Base-by-base conservation (phyloP, 2,329 filamentous ascomycete species). In the Myriosclerotinia duriaeana region DNA sequence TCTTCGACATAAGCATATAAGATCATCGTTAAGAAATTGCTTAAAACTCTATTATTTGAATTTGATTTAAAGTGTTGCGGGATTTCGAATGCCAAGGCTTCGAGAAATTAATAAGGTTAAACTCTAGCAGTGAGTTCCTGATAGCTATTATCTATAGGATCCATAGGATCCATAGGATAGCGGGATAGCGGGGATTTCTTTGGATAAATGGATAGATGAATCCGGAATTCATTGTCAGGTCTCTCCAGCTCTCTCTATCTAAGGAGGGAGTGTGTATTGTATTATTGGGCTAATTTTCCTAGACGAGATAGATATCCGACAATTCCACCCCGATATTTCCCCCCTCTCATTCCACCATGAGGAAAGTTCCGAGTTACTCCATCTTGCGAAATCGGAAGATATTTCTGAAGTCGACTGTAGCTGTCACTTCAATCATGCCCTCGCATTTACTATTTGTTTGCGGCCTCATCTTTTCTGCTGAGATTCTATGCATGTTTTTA, bases 61-160 rank as follows among this genome's bases (percentile, higher is more conserved):
- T 60, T 26, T 26, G 2, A 26, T 26, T 26, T n/a, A n/a, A 3
- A 26, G 26, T 2, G 26, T 26, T 26, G 26, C 26, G 26, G 26
- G 26, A 60, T 50, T 22, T 22, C 12, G 8, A 60, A 50, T 38
- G 42, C 44, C 44, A 48, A 60, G 56, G 56, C 42, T 60, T 60
- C 12, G 20, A 60, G 20, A 50, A 12, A 60, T 48, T 12, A 38
- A 48, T 12, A 38, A 48, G 15, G 50, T 38, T 36, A 36, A 4
- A 42, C 40, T 14, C 9, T 14, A 42, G 36, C 36, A 56, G 3
- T 56, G 36, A 38, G 20, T 56, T 30, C 20, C 22, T 44, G n/a
- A 58, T 26, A 44, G 22, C 54, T n/a, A 38, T n/a, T n/a, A n/a
- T n/a, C n/a, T n/a, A n/a, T n/a, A n/a, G n/a, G n/a, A n/a, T n/a